These are phyloP conservation scores for Wallacemonas collosoma DNA, from an alignment of 208 protist species.

Conservation along the genomic window DNA sequence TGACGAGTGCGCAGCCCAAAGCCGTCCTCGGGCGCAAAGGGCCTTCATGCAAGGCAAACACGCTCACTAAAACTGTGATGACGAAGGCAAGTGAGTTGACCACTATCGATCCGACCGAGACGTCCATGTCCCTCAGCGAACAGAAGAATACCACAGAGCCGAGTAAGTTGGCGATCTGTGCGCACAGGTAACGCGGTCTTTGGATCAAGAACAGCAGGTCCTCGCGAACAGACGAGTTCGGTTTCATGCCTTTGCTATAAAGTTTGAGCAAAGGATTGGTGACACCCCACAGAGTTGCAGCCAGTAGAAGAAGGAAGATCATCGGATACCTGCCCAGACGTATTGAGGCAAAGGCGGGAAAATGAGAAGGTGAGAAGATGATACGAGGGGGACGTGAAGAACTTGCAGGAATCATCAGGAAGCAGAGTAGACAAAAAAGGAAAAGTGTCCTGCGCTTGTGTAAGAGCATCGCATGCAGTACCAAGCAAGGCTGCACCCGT, in stretches of 20 bases:
- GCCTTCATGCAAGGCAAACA: constrained; percentile 67
- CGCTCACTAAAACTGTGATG: constrained; percentile 77
- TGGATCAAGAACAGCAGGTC: constrained; percentile 64
- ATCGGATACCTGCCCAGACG: constrained; percentile 21
- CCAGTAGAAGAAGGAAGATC: constrained; percentile 64
- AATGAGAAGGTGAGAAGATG: neutral
- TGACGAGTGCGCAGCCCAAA: constrained; percentile 58
- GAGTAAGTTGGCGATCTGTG: constrained; percentile 67
- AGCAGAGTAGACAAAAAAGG: no score
- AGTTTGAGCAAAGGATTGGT: constrained; percentile 87
- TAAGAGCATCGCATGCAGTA: no score
- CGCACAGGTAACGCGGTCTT: constrained; percentile 71
- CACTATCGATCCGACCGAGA: constrained; percentile 81
- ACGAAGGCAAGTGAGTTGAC: constrained; percentile 86
- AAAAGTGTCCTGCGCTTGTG: no score
- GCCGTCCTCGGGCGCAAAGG: constrained; percentile 40
- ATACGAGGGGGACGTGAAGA: neutral
- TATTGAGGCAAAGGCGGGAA: neutral
- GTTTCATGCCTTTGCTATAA: constrained; percentile 72
- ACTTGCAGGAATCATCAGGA: no score
- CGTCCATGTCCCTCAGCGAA: constrained; percentile 69
- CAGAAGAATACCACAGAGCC: constrained; percentile 84
- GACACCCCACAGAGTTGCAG: constrained; percentile 79
- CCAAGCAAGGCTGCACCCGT: no score
- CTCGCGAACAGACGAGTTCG: constrained; percentile 47